Evolutionary conservation across 2,329 filamentous ascomycete species (phyloP), one percentile per base, ranked within the genome.

Genomic region (Rhynchosporium secalis): DNA sequence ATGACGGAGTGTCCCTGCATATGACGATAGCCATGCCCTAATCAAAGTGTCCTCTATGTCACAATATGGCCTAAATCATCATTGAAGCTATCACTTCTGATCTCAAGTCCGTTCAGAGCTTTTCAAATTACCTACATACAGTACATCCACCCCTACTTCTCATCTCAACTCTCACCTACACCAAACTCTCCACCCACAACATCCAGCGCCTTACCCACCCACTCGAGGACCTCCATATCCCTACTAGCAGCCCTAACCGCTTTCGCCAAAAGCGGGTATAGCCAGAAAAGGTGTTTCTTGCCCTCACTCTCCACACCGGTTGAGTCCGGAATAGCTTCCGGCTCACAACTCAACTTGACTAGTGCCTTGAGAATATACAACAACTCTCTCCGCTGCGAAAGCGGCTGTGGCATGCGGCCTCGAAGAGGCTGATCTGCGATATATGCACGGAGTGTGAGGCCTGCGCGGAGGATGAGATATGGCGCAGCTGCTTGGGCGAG

Each of bases 371-470:
- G 78, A 29, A 93, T 81, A 71, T 90, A 89, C 4, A 90, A 73
- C 10, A 99, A 78, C 73, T 96, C 95, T 65, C 84, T 87, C 48
- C 91, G 84, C 72, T 96, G 91, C 8, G 86, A 88, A 4, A 91
- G 80, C 0, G 94, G 94, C 73, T 95, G 91, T 4, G 95, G 95
- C 86, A 96, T 95, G 56, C 87, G 84, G 0, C 95, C 93, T 13
- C 95, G 83, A 26, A 99, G 79, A 0, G 94, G 93, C 72, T 97
- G 94, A 74, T 99, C 95, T 3, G 92, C 90, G 51, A 96, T 87
- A 73, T 96, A 98, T 0, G 88, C 82, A 61, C 91, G 87, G n/a
- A 98, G 77, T 0, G 91, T 87, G 15, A 96, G 79, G 0, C 90
- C 92, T 12, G 90, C 86, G 2, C 95, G 87, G 1, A 96, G 79